Evolutionary conservation across 176 grass and related monocot genomes (phyloP).

Genomic region (Oropetium thomaeum): DNA sequence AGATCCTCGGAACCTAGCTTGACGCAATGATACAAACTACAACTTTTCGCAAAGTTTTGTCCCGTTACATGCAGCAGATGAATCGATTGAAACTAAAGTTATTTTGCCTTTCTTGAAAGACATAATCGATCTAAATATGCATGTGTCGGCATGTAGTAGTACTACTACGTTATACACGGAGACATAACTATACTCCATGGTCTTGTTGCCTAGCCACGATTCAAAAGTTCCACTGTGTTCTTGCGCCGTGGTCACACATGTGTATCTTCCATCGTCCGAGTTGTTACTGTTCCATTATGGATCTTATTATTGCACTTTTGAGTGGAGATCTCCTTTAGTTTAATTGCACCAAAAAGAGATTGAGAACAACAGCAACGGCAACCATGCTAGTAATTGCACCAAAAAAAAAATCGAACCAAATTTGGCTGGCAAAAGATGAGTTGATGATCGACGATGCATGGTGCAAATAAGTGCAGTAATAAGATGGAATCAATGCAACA

Average conservation of each 20-base stretch:
- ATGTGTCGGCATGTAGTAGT: too few relatives aligned
- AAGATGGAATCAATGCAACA: background rate
- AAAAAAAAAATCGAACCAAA: too few relatives aligned
- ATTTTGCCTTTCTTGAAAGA: background rate
- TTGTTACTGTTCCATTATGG: conserved; percentile 27
- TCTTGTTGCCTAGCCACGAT: background rate
- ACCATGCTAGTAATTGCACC: too few relatives aligned
- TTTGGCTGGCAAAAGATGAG: too few relatives aligned
- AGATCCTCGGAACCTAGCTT: conserved; percentile 5
- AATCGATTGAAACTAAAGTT: background rate
- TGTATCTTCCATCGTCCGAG: background rate
- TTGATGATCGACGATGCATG: background rate
- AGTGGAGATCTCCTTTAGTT: background rate
- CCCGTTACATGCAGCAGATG: background rate
- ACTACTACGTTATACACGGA: background rate
- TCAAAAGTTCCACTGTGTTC: background rate
- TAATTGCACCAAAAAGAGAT: background rate
- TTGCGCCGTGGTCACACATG: background rate
- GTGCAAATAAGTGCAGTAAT: background rate
- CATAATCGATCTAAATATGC: conserved; percentile 8
- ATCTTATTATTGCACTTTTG: conserved; percentile 9
- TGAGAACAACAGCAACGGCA: background rate
- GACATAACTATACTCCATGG: background rate
- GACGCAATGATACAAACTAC: conserved; percentile 15
- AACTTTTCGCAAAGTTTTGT: conserved; percentile 10